These are phyloP conservation scores for Crithidia bombi DNA, from an alignment of 208 protist species.

Conservation along the genomic window DNA sequence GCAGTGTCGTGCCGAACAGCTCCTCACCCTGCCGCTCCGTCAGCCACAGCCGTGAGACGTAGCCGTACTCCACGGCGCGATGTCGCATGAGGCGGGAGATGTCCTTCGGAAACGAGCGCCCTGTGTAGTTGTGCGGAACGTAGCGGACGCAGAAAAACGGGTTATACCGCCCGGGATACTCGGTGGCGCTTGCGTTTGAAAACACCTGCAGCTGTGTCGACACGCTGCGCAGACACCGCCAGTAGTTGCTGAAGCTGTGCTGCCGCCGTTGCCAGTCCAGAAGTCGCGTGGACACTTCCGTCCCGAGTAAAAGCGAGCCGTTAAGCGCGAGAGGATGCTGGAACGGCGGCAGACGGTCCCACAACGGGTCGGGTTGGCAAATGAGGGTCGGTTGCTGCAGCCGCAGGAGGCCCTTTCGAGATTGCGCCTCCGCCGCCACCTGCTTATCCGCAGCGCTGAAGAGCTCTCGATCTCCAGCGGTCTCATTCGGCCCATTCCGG, in stretches of 20 bases:
- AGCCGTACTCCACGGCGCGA: slow-evolving; percentile 68
- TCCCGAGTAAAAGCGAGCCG: slow-evolving; percentile 41
- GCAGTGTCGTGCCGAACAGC: slow-evolving; percentile 46
- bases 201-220: not conserved
- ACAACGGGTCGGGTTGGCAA: slow-evolving; percentile 21
- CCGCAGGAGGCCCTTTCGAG: not conserved
- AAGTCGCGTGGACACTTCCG: slow-evolving; percentile 19
- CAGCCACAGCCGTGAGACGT: slow-evolving; percentile 80
- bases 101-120: slow-evolving; percentile 41
- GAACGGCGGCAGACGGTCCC: slow-evolving; percentile 30
- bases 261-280: slow-evolving; percentile 15
- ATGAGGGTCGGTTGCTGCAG: not conserved
- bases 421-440: not conserved
- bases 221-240: slow-evolving; percentile 17
- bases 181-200: slow-evolving; percentile 46
- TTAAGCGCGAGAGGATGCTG: slow-evolving; percentile 36
- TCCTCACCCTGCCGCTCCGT: slow-evolving; percentile 55
- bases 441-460: slow-evolving; percentile 16
- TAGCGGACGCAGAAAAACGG: slow-evolving; percentile 72
- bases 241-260: slow-evolving; percentile 59
- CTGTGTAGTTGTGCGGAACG: slow-evolving; percentile 58
- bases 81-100: slow-evolving; percentile 56
- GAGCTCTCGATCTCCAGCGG: not conserved
- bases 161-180: slow-evolving; percentile 61
- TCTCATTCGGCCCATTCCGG: no score